Percentiles rank a stretch among this genome's conserved stretches.
Evolutionary conservation across 352 stramenopile genomes (phyloP).

Genomic region (Phytophthora cryptogea): DNA sequence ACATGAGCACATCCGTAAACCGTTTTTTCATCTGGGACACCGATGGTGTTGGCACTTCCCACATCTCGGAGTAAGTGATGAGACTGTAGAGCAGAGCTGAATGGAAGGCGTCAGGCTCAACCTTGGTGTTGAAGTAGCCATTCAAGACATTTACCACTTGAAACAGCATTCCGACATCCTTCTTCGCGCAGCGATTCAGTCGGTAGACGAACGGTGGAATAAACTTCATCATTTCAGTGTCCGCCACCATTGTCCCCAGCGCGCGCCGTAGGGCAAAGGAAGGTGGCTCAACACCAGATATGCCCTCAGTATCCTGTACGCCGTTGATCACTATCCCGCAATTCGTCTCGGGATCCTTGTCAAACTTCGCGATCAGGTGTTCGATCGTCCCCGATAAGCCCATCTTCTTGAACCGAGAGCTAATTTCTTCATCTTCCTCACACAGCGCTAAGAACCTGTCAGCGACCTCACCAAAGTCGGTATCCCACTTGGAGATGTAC

Average conservation of each 20-base stretch:
- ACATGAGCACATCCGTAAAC: constrained; percentile 22
- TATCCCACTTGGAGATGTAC: constrained; percentile 39
- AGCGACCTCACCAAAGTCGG: constrained; percentile 19
- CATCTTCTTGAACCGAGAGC: constrained; percentile 7
- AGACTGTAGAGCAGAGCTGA: constrained; percentile 40
- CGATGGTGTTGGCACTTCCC: constrained; percentile 28
- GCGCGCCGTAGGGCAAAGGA: not conserved
- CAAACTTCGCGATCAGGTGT: constrained; percentile 11
- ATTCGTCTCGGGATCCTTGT: constrained; percentile 14
- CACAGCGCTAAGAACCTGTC: constrained; percentile 29
- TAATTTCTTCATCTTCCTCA: constrained; percentile 14
- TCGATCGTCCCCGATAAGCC: constrained; percentile 15
- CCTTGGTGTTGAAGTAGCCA: not conserved
- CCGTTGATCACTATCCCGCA: constrained; percentile 11
- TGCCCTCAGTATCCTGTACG: not conserved
- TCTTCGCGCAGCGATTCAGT: not conserved
- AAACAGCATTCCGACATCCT: not conserved
- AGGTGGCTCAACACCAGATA: not conserved
- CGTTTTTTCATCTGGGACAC: constrained; percentile 1
- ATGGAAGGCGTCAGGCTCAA: constrained; percentile 13
- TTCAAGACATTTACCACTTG: not conserved
- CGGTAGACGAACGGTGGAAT: not conserved
- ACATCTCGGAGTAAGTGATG: constrained; percentile 50
- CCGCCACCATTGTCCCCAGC: not conserved
- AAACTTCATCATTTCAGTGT: not conserved